Conservation (phyloP, 139 green algal genomes). For the Chlorella ohadii region DNA sequence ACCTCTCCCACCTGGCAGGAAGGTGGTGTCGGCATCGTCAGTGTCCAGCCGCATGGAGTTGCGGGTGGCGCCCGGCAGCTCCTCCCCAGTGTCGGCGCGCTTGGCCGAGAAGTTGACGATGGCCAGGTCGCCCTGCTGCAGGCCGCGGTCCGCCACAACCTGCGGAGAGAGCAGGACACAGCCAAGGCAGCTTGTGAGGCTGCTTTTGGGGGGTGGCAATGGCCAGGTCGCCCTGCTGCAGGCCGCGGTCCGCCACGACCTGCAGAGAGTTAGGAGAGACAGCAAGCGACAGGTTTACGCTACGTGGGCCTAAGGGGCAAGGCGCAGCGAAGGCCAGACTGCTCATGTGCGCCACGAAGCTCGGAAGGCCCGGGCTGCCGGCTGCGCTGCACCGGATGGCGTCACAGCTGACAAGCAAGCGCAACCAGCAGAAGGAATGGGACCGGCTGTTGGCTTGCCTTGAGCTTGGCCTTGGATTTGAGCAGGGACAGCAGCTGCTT, state of each 20-base stretch:
- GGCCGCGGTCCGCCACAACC: constrained; percentile 58
- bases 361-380: too few relatives aligned
- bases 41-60: constrained; percentile 61
- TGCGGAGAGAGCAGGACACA: background rate
- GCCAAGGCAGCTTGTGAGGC: too few relatives aligned
- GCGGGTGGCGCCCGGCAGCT: constrained; percentile 28
- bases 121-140: constrained; percentile 56
- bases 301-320: too few relatives aligned
- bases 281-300: too few relatives aligned
- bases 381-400: too few relatives aligned
- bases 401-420: too few relatives aligned
- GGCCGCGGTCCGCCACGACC: constrained; percentile 58
- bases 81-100: constrained; percentile 33
- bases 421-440: too few relatives aligned
- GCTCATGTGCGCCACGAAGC: too few relatives aligned
- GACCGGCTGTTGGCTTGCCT: too few relatives aligned
- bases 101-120: constrained; percentile 51
- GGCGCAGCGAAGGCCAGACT: too few relatives aligned
- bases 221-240: constrained; percentile 56
- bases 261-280: too few relatives aligned
- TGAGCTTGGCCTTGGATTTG: constrained; percentile 67
- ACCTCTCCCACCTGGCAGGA: constrained; percentile 56
- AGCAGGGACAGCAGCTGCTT: constrained; percentile 62
- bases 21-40: constrained; percentile 47
- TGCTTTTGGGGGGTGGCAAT: too few relatives aligned